Evolutionary conservation across 208 protist genomes (phyloP), one percentile per base, ranked within the genome.

Genomic region (Herpetomonas tarakana): DNA sequence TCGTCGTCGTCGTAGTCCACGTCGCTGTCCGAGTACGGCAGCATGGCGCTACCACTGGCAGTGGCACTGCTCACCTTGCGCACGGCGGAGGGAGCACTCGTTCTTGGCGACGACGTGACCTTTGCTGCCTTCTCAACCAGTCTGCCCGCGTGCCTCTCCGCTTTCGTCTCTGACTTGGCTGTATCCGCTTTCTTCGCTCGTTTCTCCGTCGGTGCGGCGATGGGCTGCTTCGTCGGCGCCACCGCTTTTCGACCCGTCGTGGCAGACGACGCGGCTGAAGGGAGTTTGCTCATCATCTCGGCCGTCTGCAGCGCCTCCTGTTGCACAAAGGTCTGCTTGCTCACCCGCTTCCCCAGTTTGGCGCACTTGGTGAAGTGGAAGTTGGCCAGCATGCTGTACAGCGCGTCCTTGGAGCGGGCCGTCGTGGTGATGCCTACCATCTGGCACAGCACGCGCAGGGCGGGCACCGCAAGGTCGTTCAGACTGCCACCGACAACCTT

Each of bases 351-450:
- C 11, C 85, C 85, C 14, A 94, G 63, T 62, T 83, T 86, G 50
- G 86, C 88, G 65, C 85, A 94, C 28, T 94, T 47, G 14, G 73
- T 89, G 71, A 82, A 94, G 73, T 94, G 76, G 65, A 90, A 92
- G 47, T 57, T 79, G 19, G 88, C 83, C 0, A 94, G 73, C 4
- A 66, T 83, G 73, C 76, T 94, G 72, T 94, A 94, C 49, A 91
- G 60, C 0, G 58, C 67, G 31, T 75, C 57, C 59, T 92, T 92
- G 55, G 65, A 81, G 12, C 62, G 76, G 9, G 73, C 58, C 9
- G 68, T 62, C 0, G 83, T 82, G n/a, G 51, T 49, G 21, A 92
- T 85, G 24, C 62, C 71, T 0, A 91, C 65, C 79, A 94, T 92
- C 25, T 75, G 44, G 69, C 82, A 92, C 61, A 94, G 62, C 57